A percentile compares a stretch with the other conserved stretches of the same genome.
Conservation (phyloP, 139 green algal genomes). For the Chlorella vulgaris region DNA sequence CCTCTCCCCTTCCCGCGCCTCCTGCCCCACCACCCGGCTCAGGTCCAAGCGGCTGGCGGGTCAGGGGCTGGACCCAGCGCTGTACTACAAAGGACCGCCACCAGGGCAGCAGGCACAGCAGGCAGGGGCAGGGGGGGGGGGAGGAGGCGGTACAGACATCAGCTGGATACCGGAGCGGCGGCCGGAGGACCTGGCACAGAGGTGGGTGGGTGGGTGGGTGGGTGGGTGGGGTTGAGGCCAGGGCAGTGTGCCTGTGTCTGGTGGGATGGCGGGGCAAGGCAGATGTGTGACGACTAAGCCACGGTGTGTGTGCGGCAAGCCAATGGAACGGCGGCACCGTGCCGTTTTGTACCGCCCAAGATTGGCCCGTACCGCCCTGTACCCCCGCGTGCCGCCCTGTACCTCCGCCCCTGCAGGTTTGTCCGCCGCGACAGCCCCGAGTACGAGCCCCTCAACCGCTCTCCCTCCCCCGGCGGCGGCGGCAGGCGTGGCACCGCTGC, state of each 20-base stretch:
- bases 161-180: conserved; percentile 30
- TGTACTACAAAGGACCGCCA: conserved; percentile 10
- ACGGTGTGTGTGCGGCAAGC: no score
- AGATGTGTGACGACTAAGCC: not conserved
- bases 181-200: not conserved
- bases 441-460: not conserved
- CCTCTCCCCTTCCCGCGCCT: no score
- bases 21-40: not conserved
- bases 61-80: conserved; percentile 55
- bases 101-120: not conserved
- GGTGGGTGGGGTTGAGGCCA: not conserved
- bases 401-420: no score
- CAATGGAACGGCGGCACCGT: no score
- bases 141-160: conserved; percentile 22
- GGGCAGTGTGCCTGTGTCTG: not conserved
- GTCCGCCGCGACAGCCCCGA: conserved; percentile 14
- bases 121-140: not conserved
- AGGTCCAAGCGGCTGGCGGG: conserved; percentile 70
- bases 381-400: no score
- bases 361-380: no score
- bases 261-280: not conserved
- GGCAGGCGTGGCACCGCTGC: not conserved
- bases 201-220: not conserved
- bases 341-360: no score
- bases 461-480: conserved; percentile 1